Percentiles rank a stretch among this genome's conserved stretches.
Conservation (phyloP, 345 rosid genomes). For the Heritiera fomes region DNA sequence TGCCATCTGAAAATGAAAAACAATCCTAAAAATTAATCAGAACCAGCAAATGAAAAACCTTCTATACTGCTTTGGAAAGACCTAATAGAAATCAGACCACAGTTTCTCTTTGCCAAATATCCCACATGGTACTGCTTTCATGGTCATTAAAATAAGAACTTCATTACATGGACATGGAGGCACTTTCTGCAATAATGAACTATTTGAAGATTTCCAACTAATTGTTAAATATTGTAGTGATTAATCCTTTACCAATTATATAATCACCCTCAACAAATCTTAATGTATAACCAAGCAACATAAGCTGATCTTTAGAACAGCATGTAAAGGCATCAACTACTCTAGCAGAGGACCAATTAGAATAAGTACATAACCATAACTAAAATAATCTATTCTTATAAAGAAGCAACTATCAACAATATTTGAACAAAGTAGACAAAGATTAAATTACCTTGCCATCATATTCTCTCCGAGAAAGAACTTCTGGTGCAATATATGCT, state of each 20-base stretch:
- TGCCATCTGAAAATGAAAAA: conserved; percentile 58
- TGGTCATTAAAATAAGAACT: not conserved
- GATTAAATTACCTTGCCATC: conserved; percentile 68
- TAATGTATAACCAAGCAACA: not conserved
- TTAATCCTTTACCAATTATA: not conserved
- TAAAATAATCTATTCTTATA: not conserved
- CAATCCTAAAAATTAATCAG: conserved; percentile 20
- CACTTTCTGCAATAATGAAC: not conserved
- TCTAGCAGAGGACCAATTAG: not conserved
- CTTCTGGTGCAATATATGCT: conserved; percentile 83
- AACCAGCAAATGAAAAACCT: conserved; percentile 4
- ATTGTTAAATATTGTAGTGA: not conserved
- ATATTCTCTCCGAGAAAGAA: conserved; percentile 70
- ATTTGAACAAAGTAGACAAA: not conserved
- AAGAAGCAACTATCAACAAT: not conserved
- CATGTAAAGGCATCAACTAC: not conserved
- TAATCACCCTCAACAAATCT: not conserved
- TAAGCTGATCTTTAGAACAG: not conserved
- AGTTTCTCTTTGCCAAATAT: not conserved
- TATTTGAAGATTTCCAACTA: not conserved
- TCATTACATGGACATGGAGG: not conserved
- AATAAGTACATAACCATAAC: not conserved
- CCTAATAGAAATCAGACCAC: not conserved
- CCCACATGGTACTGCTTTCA: not conserved
- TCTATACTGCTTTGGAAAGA: not conserved